A percentile compares a stretch with the other conserved stretches of the same genome.
Conservation (phyloP, 768 basidiomycete genomes). For the Leucocoprinus sp. region DNA sequence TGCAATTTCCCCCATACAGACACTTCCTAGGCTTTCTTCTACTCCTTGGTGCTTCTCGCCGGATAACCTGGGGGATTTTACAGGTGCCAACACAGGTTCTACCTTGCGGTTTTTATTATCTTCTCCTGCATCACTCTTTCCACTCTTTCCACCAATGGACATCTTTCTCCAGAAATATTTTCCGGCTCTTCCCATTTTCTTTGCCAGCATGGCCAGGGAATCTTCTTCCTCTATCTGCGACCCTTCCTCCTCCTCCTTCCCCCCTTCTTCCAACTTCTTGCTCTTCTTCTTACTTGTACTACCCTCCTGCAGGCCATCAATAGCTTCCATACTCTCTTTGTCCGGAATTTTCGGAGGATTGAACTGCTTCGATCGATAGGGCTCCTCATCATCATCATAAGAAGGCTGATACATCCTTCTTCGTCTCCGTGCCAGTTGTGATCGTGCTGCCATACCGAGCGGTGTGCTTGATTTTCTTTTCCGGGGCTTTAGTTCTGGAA, state of each 20-base stretch:
- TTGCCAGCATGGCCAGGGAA: slow-evolving; percentile 41
- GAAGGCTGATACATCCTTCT: slow-evolving; percentile 14
- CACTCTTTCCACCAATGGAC: slow-evolving; percentile 14
- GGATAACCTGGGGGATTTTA: slow-evolving; percentile 3
- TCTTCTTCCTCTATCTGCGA: slow-evolving; percentile 22
- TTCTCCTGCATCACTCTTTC: slow-evolving; percentile 12
- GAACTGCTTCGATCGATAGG: background rate
- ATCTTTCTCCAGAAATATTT: slow-evolving; percentile 44
- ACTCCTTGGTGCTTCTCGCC: background rate
- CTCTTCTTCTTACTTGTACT: slow-evolving; percentile 1
- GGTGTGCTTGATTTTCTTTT: slow-evolving; percentile 42
- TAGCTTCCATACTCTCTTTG: background rate
- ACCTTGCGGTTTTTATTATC: slow-evolving; percentile 13
- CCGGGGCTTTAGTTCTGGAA: slow-evolving; percentile 44
- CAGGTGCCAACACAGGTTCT: slow-evolving; percentile 8
- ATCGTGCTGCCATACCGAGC: slow-evolving; percentile 46
- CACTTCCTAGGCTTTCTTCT: background rate
- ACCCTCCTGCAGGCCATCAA: background rate
- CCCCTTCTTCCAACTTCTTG: slow-evolving; percentile 10
- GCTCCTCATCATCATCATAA: slow-evolving; percentile 2
- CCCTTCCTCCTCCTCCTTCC: slow-evolving; percentile 14
- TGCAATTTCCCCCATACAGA: background rate
- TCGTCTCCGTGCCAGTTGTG: slow-evolving; percentile 30
- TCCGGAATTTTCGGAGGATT: background rate
- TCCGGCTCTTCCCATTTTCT: slow-evolving; percentile 43